Evolutionary conservation across 2,329 filamentous ascomycete genomes (phyloP).

Genomic region (Metarhizium album): DNA sequence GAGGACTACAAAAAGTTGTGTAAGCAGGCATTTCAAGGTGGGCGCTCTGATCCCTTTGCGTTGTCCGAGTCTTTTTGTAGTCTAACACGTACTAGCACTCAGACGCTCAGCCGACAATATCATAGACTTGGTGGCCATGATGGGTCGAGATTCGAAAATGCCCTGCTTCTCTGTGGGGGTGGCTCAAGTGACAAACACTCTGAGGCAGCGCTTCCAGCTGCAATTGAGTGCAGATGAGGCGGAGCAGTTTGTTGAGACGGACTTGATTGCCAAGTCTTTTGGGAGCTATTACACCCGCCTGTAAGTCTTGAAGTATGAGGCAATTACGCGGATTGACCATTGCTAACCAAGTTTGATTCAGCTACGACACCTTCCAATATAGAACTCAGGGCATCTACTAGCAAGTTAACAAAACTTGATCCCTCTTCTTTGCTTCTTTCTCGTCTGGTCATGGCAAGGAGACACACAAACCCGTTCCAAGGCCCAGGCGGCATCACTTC

Average conservation of each 20-base stretch:
- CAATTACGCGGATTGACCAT: not conserved
- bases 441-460: not conserved
- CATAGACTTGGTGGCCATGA: constrained; percentile 73
- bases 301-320: constrained; percentile 35
- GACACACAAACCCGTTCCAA: not conserved
- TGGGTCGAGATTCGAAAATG: constrained; percentile 77
- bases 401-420: not conserved
- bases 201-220: constrained; percentile 68
- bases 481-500: not conserved
- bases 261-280: constrained; percentile 68
- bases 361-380: constrained; percentile 81
- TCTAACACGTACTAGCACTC: constrained; percentile 40
- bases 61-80: not conserved
- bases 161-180: constrained; percentile 70
- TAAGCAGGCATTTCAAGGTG: constrained; percentile 75
- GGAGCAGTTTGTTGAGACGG: constrained; percentile 68
- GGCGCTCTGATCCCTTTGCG: constrained; percentile 12
- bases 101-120: constrained; percentile 70
- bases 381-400: constrained; percentile 81
- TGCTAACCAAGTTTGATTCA: constrained; percentile 19
- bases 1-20: constrained; percentile 68
- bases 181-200: constrained; percentile 55
- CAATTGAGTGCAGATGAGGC: constrained; percentile 76
- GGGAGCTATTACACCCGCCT: constrained; percentile 82
- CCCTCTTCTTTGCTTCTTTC: not conserved